These are phyloP conservation scores for Didymella sp. DNA, from an alignment of 2,329 filamentous ascomycete genomes.

Conservation along the genomic window DNA sequence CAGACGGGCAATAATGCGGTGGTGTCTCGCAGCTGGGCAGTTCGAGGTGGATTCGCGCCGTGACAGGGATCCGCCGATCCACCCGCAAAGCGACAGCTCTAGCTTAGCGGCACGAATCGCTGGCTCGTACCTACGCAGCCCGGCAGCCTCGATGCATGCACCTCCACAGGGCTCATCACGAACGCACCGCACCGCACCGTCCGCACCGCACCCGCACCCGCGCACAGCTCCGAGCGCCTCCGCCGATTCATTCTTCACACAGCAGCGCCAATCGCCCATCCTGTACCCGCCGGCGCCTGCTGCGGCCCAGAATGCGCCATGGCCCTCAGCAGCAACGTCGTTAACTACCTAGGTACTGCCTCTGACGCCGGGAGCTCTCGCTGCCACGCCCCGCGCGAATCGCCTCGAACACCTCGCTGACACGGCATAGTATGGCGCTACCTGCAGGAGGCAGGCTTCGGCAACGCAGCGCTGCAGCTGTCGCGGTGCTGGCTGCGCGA, in stretches of 20 bases:
- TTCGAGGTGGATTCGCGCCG: not conserved
- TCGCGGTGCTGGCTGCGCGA: slow-evolving; percentile 69
- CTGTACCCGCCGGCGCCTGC: slow-evolving; percentile 7
- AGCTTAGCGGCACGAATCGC: not conserved
- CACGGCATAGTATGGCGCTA: slow-evolving; percentile 65
- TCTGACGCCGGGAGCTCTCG: not conserved
- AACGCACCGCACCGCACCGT: not conserved
- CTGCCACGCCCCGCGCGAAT: not conserved
- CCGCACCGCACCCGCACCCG: too few species aligned
- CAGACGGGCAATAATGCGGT: not conserved
- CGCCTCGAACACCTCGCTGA: not conserved
- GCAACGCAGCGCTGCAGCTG: slow-evolving; percentile 65
- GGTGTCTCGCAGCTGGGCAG: not conserved
- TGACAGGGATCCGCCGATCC: not conserved
- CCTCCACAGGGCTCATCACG: not conserved
- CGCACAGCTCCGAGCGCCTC: not conserved
- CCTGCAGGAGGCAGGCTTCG: slow-evolving; percentile 55
- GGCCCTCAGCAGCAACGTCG: slow-evolving; percentile 63
- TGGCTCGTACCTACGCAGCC: too few species aligned
- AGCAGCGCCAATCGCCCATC: not conserved
- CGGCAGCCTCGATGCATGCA: not conserved
- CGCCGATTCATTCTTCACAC: not conserved
- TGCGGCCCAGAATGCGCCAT: slow-evolving; percentile 50
- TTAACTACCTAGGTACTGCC: slow-evolving; percentile 64
- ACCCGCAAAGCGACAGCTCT: not conserved